Base-by-base conservation (phyloP, 768 basidiomycete genomes). In the Russula brevipes region DNA sequence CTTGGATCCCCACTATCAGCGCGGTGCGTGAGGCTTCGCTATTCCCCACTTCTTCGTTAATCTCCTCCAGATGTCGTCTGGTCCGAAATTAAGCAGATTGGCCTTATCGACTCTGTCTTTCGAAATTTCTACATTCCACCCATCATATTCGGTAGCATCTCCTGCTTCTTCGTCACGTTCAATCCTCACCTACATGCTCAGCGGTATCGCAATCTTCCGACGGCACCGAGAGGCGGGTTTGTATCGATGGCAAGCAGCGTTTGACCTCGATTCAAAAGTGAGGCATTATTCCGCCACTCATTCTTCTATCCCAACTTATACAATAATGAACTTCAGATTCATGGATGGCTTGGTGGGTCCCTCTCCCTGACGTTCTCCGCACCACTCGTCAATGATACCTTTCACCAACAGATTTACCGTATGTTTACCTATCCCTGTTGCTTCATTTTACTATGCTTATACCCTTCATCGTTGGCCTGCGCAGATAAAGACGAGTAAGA, bases 191-290 rank as follows among this genome's bases (percentile, higher is more conserved):
- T 58, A 44, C 68, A n/a, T 38, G 12, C 30, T 10, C 51, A 84
- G 81, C 79, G 41, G 77, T 80, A 5, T 73, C 71, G 0, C 56
- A 63, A 3, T 68, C 72, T 17, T 72, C 76, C 3, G 77, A 83
- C 39, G 81, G 79, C 4, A 71, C 70, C 7, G 81, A 82, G 64
- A 68, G 69, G 19, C 77, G 81, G 24, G 77, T 77, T 0, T 88
- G 86, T 63, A 86, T 87, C 14, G 88, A 88, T 65, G 87, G 87
- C n/a, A 88, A 88, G 69, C 87, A 88, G 66, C 77, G 87, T 38
- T 70, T 88, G 63, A 87, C 87, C 0, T 87, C 87, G 0, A 82
- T 88, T 33, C 77, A 79, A 65, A 77, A 79, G 86, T 87, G 66
- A 59, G 63, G 39, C 39, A 4, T 45, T 17, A 69, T 61, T 24